A percentile compares a stretch with the other conserved stretches of the same genome.
Conservation (phyloP, 2,329 filamentous ascomycete genomes). For the Camillea tinctor region DNA sequence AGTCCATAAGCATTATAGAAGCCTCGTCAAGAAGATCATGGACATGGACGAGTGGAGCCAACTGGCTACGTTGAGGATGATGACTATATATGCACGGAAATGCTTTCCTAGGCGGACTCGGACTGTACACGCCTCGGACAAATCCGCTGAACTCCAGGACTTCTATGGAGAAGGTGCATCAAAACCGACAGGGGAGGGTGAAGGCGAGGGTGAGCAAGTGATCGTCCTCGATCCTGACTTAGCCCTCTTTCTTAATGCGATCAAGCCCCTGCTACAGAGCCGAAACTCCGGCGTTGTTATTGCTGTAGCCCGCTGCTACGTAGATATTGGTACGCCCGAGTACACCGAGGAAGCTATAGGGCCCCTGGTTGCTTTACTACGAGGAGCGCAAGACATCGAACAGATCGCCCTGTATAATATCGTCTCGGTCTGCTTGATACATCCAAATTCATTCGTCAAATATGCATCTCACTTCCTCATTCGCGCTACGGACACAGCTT, state of each 20-base stretch:
- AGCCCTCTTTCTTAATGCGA: conserved; percentile 73
- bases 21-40: conserved; percentile 82
- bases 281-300: conserved; percentile 92
- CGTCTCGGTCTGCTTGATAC: conserved; percentile 79
- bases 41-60: conserved; percentile 99
- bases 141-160: conserved; percentile 54
- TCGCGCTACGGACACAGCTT: conserved; percentile 71
- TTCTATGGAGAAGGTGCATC: conserved; percentile 76
- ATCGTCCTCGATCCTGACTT: conserved; percentile 77
- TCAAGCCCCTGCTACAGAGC: conserved; percentile 83
- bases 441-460: conserved; percentile 78
- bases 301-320: conserved; percentile 80
- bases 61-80: conserved; percentile 74
- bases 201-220: conserved; percentile 52
- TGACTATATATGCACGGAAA: conserved; percentile 80
- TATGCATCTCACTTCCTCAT: conserved; percentile 90
- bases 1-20: conserved; percentile 85
- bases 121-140: conserved; percentile 45
- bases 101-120: conserved; percentile 77
- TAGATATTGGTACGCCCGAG: conserved; percentile 76
- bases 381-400: conserved; percentile 82
- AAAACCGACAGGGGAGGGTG: conserved; percentile 41
- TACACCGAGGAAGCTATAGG: conserved; percentile 76
- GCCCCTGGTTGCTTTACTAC: conserved; percentile 80
- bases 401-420: conserved; percentile 92